Evolutionary conservation across 805 yeast genomes (phyloP).

Genomic region (Ogataea minuta): DNA sequence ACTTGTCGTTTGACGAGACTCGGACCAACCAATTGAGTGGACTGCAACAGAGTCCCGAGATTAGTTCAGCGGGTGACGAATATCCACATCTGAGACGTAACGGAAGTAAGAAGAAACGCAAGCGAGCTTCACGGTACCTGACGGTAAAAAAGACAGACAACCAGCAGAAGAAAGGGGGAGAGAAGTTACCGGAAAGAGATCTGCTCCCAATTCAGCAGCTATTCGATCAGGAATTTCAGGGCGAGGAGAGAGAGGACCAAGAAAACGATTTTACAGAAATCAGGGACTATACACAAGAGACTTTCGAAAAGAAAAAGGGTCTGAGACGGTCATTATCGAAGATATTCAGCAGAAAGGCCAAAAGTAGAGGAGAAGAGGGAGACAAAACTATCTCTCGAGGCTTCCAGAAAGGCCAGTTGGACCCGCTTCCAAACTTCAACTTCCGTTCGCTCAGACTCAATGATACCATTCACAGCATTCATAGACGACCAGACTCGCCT

Average conservation of each 20-base stretch:
- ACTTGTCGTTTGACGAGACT: conserved; percentile 1
- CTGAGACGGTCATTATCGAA: conserved; percentile 17
- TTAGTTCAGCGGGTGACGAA: background rate
- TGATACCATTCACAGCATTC: conserved; percentile 10
- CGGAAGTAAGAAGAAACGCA: conserved; percentile 10
- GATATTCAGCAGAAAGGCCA: conserved; percentile 12
- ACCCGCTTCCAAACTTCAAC: conserved; percentile 21
- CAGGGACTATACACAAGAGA: background rate
- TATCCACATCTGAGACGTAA: conserved; percentile 16
- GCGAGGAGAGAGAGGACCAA: conserved; percentile 2
- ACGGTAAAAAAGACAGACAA: conserved; percentile 7
- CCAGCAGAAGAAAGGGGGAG: background rate
- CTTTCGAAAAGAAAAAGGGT: conserved; percentile 6
- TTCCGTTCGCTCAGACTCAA: conserved; percentile 19
- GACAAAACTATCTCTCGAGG: background rate
- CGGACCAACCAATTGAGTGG: conserved; percentile 1
- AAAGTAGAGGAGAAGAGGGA: conserved; percentile 1
- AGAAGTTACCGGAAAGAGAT: background rate
- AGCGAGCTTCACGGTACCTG: conserved; percentile 7
- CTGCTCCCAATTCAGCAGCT: conserved; percentile 13
- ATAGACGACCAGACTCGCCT: conserved; percentile 19
- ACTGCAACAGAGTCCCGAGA: background rate
- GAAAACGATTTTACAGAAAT: background rate
- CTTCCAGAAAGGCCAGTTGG: conserved; percentile 5
- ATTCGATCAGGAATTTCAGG: conserved; percentile 7